Evolutionary conservation across 148 eudicot species (phyloP), one percentile per base, ranked within the genome.

Genomic region (Amaranthus cruentus): DNA sequence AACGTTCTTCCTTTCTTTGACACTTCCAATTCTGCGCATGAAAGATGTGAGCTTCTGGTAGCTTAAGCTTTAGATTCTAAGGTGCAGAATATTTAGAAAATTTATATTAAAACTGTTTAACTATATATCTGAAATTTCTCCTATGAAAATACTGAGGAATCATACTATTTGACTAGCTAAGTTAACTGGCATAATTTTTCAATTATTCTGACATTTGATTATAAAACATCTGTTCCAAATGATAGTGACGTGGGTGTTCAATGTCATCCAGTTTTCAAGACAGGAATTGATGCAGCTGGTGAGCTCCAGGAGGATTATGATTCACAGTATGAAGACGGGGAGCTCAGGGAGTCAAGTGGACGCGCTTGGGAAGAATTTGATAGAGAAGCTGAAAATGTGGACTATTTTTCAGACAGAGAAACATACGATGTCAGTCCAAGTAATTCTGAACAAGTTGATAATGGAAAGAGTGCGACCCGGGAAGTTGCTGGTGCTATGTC

Each of bases 321-420:
- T 69, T 85, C 85, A 44, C 83, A 82, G 52, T 85, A 77, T 75
- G 88, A 85, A 82, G 88, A 85, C 73, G 85, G 88, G 56, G 88
- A 85, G 74, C 76, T 85, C 12, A 75, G 85, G 69, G 87, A 84
- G 73, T 70, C 81, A 4, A 74, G 61, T 70, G 81, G 68, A 68
- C 81, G 11, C 71, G 61, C 65, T 51, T 82, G 83, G 83, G 81
- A 79, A 67, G 83, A 70, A 69, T 78, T 55, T 69, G 80, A 82
- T 68, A 53, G 73, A 70, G 82, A 84, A 73, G 56, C 60, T 48
- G 75, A 70, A 70, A 67, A 64, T 63, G 76, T 69, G 56, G 81
- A 77, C 44, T 59, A 65, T 77, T 76, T 77, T 4, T 55, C 70
- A 11, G 73, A 77, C 53, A 63, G 69, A 38, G 76, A 69, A 43